These are phyloP conservation scores for Paramecium bursaria DNA, from an alignment of 73 alveolate species.

Conservation along the genomic window DNA sequence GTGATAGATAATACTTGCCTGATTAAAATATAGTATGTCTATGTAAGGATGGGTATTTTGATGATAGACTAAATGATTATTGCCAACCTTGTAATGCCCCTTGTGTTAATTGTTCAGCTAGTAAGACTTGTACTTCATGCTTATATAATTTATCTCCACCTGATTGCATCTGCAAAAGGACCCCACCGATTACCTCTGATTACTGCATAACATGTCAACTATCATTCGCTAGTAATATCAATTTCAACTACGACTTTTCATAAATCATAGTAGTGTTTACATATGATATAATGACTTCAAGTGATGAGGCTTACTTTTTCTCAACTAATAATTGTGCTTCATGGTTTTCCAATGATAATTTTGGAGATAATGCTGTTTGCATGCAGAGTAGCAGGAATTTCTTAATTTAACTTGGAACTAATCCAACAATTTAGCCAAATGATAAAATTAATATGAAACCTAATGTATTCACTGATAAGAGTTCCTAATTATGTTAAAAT, in stretches of 20 bases:
- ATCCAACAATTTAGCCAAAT: neutral
- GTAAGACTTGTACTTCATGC: neutral
- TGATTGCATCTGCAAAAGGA: slow-evolving; percentile 2
- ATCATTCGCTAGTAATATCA: neutral
- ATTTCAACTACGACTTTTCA: slow-evolving; percentile 4
- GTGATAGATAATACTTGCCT: neutral
- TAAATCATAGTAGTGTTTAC: slow-evolving; percentile 7
- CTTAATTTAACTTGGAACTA: slow-evolving; percentile 2
- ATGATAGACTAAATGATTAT: slow-evolving; percentile 3
- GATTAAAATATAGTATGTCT: too few relatives aligned
- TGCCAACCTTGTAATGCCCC: slow-evolving; percentile 4
- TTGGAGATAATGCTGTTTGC: slow-evolving; percentile 26
- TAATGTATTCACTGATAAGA: slow-evolving; percentile 10
- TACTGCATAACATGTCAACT: neutral
- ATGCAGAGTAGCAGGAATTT: neutral
- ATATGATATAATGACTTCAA: neutral
- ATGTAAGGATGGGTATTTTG: neutral
- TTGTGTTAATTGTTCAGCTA: neutral
- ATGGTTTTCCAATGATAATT: slow-evolving; percentile 8
- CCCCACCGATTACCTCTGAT: neutral
- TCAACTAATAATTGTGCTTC: neutral
- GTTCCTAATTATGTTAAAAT: slow-evolving; percentile 6
- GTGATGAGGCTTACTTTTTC: slow-evolving; percentile 22
- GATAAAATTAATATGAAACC: neutral
- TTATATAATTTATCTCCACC: slow-evolving; percentile 7